These are phyloP conservation scores for Priceomyces carsonii DNA, from an alignment of 805 yeast species.

Conservation along the genomic window DNA sequence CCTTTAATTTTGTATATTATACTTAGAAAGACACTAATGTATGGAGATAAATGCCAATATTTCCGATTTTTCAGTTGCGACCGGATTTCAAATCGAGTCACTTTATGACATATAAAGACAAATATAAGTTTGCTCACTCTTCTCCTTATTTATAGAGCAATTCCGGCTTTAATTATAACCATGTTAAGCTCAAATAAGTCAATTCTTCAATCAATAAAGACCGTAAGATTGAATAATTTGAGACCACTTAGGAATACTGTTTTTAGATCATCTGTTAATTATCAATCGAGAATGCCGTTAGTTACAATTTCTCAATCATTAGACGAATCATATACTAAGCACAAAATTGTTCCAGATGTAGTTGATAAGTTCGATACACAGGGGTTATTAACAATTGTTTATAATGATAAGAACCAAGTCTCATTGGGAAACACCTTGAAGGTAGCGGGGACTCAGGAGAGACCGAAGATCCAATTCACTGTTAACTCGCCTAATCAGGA, in stretches of 20 bases:
- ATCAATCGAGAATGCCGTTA: constrained; percentile 36
- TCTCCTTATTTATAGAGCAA: constrained; percentile 6
- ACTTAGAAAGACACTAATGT: constrained; percentile 1
- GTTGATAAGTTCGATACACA: constrained; percentile 49
- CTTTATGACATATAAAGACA: too few relatives aligned
- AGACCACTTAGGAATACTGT: constrained; percentile 2
- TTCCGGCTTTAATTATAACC: too few relatives aligned
- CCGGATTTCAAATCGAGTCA: constrained; percentile 4
- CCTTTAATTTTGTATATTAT: constrained; percentile 4
- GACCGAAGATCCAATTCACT: constrained; percentile 69
- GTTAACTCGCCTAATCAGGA: constrained; percentile 48
- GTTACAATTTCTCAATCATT: constrained; percentile 57
- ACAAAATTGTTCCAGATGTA: constrained; percentile 54
- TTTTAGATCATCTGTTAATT: constrained; percentile 4
- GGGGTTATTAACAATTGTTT: constrained; percentile 64
- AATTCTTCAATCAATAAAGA: constrained; percentile 5
- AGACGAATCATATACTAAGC: constrained; percentile 50
- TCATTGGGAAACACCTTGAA: constrained; percentile 75
- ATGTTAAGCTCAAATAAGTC: too few relatives aligned
- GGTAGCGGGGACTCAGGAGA: constrained; percentile 64
- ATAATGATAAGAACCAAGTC: constrained; percentile 57
- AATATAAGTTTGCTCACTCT: too few relatives aligned
- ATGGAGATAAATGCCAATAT: neutral
- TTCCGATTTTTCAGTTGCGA: constrained; percentile 1
- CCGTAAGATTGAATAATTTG: constrained; percentile 4